phyloP scores from a whole-genome alignment of 805 yeast species.

The Myxozyma vanderwaltii region DNA sequence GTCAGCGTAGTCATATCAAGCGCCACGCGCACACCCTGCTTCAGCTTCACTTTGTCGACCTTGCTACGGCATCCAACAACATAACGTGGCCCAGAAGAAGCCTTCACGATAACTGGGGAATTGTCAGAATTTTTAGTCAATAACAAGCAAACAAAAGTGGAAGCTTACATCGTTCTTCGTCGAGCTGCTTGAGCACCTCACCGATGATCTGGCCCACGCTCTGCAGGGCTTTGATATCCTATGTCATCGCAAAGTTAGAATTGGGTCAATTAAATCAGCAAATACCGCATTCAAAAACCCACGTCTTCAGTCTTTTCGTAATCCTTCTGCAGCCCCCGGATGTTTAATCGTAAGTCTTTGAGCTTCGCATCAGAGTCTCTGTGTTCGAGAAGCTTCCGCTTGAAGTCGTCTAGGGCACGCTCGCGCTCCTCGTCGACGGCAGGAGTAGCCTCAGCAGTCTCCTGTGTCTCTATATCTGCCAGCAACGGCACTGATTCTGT shows the following conservation, averaged over 20 bases:
- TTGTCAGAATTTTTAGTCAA: conserved; percentile 4
- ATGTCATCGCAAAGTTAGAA: neutral
- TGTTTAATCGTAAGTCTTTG: conserved; percentile 77
- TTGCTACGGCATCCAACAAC: conserved; percentile 97
- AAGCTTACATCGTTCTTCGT: conserved; percentile 71
- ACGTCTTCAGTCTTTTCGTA: conserved; percentile 88
- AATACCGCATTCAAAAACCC: conserved; percentile 14
- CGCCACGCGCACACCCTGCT: conserved; percentile 95
- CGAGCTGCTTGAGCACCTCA: conserved; percentile 91
- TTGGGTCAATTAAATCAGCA: neutral
- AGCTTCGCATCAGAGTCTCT: conserved; percentile 91
- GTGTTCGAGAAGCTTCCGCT: conserved; percentile 86
- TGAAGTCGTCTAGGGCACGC: conserved; percentile 74
- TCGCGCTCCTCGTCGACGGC: conserved; percentile 67
- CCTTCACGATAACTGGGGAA: conserved; percentile 72
- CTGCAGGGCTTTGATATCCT: conserved; percentile 92
- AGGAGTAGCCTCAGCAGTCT: neutral
- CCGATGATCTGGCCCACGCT: conserved; percentile 97
- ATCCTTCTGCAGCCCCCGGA: conserved; percentile 78
- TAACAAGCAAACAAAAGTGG: neutral
- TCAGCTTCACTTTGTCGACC: conserved; percentile 75
- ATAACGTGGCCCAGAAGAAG: conserved; percentile 95
- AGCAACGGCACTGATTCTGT: conserved; percentile 25
- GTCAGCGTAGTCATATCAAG: conserved; percentile 97
- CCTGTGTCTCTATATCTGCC: conserved; percentile 1